Percentiles rank a stretch among this genome's conserved stretches.
Evolutionary conservation across 352 stramenopile species (phyloP).

Genomic region (Phytophthora palmivora): DNA sequence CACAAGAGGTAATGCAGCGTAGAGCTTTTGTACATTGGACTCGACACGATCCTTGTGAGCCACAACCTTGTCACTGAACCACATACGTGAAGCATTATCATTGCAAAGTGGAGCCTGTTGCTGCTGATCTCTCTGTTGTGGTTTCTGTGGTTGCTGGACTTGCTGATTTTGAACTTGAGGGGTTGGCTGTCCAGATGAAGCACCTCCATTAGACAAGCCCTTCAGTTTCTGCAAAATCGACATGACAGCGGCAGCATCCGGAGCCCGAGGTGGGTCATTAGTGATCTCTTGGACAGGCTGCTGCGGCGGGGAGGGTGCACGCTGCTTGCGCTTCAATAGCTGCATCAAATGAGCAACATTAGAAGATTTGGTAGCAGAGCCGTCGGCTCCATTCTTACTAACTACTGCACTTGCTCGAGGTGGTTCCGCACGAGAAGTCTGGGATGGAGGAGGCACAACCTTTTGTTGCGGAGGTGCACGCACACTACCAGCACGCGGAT

Average conservation of each 20-base stretch:
- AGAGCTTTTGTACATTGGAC: conserved; percentile 88
- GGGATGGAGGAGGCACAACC: conserved; percentile 18
- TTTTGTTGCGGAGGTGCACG: conserved; percentile 11
- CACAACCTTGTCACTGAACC: conserved; percentile 86
- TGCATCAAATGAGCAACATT: conserved; percentile 87
- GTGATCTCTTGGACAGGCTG: conserved; percentile 55
- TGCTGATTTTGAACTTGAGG: conserved; percentile 22
- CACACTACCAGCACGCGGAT: conserved; percentile 27
- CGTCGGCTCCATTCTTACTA: conserved; percentile 22
- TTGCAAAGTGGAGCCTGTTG: conserved; percentile 22
- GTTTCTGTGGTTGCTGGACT: conserved; percentile 21
- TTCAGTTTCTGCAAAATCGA: conserved; percentile 89
- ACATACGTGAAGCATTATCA: conserved; percentile 78
- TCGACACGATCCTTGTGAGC: conserved; percentile 86
- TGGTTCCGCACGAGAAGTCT: conserved; percentile 22
- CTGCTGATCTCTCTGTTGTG: conserved; percentile 21
- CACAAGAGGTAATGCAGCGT: conserved; percentile 80
- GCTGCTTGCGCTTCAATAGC: conserved; percentile 79
- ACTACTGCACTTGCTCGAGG: conserved; percentile 19
- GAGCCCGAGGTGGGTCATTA: conserved; percentile 60
- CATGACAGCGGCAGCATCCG: conserved; percentile 81
- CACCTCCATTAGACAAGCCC: conserved; percentile 41
- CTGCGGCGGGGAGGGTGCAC: conserved; percentile 28
- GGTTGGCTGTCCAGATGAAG: conserved; percentile 16
- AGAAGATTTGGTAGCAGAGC: conserved; percentile 53